A percentile compares a stretch with the other conserved stretches of the same genome.
These are phyloP conservation scores for Wickerhamiella spandovensis DNA, from an alignment of 805 yeast species.

Conservation along the genomic window DNA sequence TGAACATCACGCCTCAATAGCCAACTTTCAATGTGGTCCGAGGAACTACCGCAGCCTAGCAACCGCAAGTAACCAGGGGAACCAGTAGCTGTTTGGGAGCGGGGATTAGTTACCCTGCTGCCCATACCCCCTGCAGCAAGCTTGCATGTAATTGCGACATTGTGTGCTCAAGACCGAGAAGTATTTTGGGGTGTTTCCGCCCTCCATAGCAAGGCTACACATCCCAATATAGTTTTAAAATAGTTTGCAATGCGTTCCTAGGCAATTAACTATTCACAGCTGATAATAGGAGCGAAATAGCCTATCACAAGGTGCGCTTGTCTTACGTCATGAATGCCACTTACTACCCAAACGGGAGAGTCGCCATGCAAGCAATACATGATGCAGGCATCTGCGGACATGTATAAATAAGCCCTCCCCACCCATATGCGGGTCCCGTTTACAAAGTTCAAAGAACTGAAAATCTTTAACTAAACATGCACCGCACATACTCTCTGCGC, in stretches of 20 bases:
- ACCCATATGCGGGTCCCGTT: conserved; percentile 5
- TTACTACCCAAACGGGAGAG: conserved; percentile 5
- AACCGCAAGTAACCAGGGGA: neutral
- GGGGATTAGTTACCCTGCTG: neutral
- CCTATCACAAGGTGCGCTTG: neutral
- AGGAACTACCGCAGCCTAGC: neutral
- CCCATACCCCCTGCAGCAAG: neutral
- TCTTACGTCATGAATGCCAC: conserved; percentile 1
- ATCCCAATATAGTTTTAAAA: too few species aligned
- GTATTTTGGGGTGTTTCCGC: neutral
- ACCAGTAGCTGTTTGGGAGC: neutral
- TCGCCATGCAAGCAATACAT: conserved; percentile 5
- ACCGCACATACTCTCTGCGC: conserved; percentile 96
- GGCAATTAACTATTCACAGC: neutral
- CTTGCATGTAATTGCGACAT: neutral
- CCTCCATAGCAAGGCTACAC: neutral
- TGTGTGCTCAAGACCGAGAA: neutral
- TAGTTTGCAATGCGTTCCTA: neutral
- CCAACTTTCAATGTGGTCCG: neutral
- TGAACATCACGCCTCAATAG: neutral
- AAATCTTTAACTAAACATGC: conserved; percentile 39
- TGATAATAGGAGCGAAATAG: neutral
- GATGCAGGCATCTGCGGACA: conserved; percentile 4
- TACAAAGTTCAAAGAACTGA: conserved; percentile 2
- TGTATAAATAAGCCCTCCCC: conserved; percentile 7